A percentile compares a stretch with the other conserved stretches of the same genome.
Conservation (phyloP, 352 stramenopile genomes). For the Phytophthora sp. region DNA sequence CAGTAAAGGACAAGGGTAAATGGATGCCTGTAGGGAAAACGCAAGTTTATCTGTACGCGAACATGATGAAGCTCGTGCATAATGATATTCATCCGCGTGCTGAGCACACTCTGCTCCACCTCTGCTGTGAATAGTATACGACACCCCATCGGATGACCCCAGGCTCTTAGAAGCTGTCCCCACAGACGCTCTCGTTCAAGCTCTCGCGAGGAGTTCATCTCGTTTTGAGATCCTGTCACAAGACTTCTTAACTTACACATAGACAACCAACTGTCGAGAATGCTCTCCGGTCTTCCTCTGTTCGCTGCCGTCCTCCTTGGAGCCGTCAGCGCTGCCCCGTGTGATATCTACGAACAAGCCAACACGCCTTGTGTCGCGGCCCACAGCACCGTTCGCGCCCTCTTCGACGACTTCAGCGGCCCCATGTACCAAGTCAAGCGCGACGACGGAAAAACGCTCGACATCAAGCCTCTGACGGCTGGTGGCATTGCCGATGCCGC, state of each 20-base stretch:
- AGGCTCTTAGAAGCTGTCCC: no score
- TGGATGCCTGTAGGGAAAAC: no score
- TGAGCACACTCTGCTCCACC: no score
- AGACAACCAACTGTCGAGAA: no score
- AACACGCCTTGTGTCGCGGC: slow-evolving; percentile 27
- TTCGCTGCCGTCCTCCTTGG: slow-evolving; percentile 11
- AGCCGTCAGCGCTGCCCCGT: slow-evolving; percentile 9
- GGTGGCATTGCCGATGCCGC: slow-evolving; percentile 16
- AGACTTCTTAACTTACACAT: background rate
- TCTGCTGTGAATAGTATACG: no score
- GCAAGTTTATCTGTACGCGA: no score
- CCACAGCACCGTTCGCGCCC: slow-evolving; percentile 27
- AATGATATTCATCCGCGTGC: no score
- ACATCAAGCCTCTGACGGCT: slow-evolving; percentile 8
- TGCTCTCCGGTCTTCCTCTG: slow-evolving; percentile 16
- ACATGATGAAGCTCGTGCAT: no score
- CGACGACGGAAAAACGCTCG: slow-evolving; percentile 10
- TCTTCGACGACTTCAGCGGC: slow-evolving; percentile 10
- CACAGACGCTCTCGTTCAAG: no score
- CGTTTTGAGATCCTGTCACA: background rate
- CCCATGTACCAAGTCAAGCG: slow-evolving; percentile 32
- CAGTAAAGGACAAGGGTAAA: no score
- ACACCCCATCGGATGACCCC: no score
- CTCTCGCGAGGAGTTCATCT: no score
- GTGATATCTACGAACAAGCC: slow-evolving; percentile 27